These are phyloP conservation scores for Termitomyces sp. DNA, from an alignment of 768 basidiomycete genomes.

Conservation along the genomic window DNA sequence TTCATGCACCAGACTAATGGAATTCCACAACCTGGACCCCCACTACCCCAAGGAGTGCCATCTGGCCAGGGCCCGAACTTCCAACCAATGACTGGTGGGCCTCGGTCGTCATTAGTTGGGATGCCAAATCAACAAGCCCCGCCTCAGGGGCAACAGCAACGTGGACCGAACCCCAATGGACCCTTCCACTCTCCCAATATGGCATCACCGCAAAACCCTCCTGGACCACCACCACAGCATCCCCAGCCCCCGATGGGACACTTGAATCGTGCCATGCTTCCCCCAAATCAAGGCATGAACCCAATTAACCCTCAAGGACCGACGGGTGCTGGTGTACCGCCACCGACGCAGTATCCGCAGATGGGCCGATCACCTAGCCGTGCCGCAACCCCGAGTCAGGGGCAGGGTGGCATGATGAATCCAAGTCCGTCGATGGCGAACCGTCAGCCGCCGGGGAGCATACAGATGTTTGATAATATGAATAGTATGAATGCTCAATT, in stretches of 20 bases:
- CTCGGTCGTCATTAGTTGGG: slow-evolving; percentile 14
- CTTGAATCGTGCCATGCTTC: slow-evolving; percentile 40
- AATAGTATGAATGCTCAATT: slow-evolving; percentile 37
- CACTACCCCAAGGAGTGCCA: slow-evolving; percentile 17
- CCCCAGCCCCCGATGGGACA: slow-evolving; percentile 38
- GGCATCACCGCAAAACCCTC: slow-evolving; percentile 49
- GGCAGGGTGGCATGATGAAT: slow-evolving; percentile 35
- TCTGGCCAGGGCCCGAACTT: slow-evolving; percentile 26
- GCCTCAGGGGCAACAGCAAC: slow-evolving; percentile 28
- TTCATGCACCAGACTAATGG: slow-evolving; percentile 20
- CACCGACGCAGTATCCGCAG: slow-evolving; percentile 35
- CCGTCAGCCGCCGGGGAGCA: slow-evolving; percentile 30
- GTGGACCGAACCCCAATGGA: slow-evolving; percentile 43
- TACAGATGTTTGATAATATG: slow-evolving; percentile 12
- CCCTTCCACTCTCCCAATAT: slow-evolving; percentile 66
- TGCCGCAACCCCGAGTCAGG: slow-evolving; percentile 28
- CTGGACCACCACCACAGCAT: slow-evolving; percentile 16
- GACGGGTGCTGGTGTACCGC: slow-evolving; percentile 26
- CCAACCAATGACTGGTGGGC: slow-evolving; percentile 12
- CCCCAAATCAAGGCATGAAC: slow-evolving; percentile 38
- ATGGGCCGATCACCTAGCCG: slow-evolving; percentile 56
- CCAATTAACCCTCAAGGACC: slow-evolving; percentile 28
- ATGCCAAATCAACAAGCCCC: slow-evolving; percentile 16
- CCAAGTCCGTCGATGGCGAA: slow-evolving; percentile 53
- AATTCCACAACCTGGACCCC: slow-evolving; percentile 19